Base-by-base conservation (phyloP, 768 basidiomycete genomes). In the Amanita phalloides region DNA sequence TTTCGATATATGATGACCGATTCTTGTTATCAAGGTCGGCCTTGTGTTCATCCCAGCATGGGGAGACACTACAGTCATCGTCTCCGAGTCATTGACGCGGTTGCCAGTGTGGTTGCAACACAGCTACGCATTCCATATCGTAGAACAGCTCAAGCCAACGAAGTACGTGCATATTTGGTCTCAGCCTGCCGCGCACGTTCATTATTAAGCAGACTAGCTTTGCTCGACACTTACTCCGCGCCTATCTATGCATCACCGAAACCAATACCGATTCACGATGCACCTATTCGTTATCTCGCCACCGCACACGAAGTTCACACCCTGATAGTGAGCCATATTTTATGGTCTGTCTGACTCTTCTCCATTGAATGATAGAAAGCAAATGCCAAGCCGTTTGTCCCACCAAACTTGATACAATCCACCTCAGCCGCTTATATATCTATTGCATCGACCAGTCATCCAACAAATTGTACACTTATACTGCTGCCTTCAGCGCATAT, bases 351-450 rank as follows among this genome's bases (percentile, higher is more conserved):
- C 47, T 14, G 17, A 37, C 30, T 35, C 21, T 39, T 32, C 3
- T 32, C 6, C 25, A 33, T 30, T n/a, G 9, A 23, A 21, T 45
- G 32, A 23, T 38, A 78, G 74, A 61, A 63, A 52, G 54, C 61
- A 3, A 57, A 63, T 17, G 64, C 69, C 0, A 56, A 71, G 46
- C 61, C 60, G 1, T 81, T 81, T 49, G 58, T 69, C 2, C 75
- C 81, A 3, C 82, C 82, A 13, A 83, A 83, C 55, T 67, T 84
- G 32, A 59, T 81, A 42, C 75, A 73, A 54, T 71, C 73, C 4
- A 73, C 77, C 1, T 73, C 79, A 0, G 79, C 82, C 4, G 70
- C 81, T 1, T 68, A 83, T 53, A 60, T 83, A 51, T 66, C 73
- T 11, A 60, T 72, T 11, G 28, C 25, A 39, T 60, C 70, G 7